phyloP scores from a whole-genome alignment of 2,329 filamentous ascomycete species.

The Aspergillus transmontanensis region DNA sequence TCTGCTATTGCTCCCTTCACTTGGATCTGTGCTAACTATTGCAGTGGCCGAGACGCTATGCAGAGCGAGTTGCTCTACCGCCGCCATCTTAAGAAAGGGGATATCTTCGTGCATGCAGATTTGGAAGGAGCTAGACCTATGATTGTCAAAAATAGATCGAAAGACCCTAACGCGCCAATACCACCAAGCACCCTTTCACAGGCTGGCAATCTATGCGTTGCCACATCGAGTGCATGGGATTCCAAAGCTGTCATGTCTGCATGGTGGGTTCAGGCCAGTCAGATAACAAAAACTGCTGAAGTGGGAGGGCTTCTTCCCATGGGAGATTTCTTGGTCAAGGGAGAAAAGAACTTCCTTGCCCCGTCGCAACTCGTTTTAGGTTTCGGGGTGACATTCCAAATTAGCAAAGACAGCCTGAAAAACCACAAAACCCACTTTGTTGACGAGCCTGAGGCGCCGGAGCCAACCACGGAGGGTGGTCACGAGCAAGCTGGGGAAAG shows the following conservation, averaged over 20 bases:
- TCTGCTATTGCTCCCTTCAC: neutral
- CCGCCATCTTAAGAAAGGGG: slow-evolving; percentile 81
- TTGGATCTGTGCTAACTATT: slow-evolving; percentile 16
- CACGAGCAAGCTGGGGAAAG: slow-evolving; percentile 28
- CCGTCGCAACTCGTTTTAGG: slow-evolving; percentile 86
- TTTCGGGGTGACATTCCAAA: slow-evolving; percentile 82
- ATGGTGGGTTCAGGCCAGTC: slow-evolving; percentile 90
- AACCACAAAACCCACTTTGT: slow-evolving; percentile 76
- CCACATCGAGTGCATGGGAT: slow-evolving; percentile 89
- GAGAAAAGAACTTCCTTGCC: slow-evolving; percentile 88
- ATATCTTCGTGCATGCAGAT: slow-evolving; percentile 90
- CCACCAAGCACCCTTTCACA: slow-evolving; percentile 89
- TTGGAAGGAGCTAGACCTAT: slow-evolving; percentile 81
- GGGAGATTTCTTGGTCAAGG: slow-evolving; percentile 78
- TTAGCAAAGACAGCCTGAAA: slow-evolving; percentile 83
- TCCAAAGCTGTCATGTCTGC: slow-evolving; percentile 94
- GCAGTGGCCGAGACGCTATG: slow-evolving; percentile 74
- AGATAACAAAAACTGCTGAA: slow-evolving; percentile 82
- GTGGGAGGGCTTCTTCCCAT: slow-evolving; percentile 77
- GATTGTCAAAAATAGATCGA: slow-evolving; percentile 84
- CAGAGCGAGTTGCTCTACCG: slow-evolving; percentile 94
- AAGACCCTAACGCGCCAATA: slow-evolving; percentile 78
- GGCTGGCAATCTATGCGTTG: slow-evolving; percentile 81
- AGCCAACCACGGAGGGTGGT: slow-evolving; percentile 24
- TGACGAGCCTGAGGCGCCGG: slow-evolving; percentile 33